Base-by-base conservation (phyloP, 352 stramenopile genomes). In the Thalassiosira delicatula region DNA sequence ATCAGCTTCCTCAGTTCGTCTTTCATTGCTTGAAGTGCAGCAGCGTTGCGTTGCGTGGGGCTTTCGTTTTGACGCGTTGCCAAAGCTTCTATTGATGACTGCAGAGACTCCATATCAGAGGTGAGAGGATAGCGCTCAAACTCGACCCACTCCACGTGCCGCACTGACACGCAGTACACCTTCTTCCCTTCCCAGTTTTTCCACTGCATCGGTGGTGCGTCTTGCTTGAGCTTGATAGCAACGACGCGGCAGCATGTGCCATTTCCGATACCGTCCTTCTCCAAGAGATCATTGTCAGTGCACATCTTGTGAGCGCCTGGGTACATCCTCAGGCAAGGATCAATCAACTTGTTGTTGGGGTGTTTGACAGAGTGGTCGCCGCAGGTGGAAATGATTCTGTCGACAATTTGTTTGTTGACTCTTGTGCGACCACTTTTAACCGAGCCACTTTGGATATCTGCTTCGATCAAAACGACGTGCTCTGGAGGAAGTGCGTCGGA, bases 161-260 rank as follows among this genome's bases (percentile, higher is more conserved):
- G 35, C 21, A 32, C 56, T 25, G 14, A 40, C 17, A 77, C 69
- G 17, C 12, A 40, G n/a, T 70, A 61, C 19, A 77, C 69, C n/a
- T 77, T 77, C 7, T 30, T 7, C 32, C 60, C 60, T n/a, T 77
- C 56, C 56, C 60, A 77, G 46, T 77, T 77, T 33, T 74, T 74
- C 60, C 60, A 70, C 21, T 14, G 23, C n/a, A 40, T 2, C 27
- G 27, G 32, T 21, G 51, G 44, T 49, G 56, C 69, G 42, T 4
- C 21, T 12, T 70, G 9, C 30, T 77, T 77, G 5, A 77, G 29
- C 21, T 77, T 51, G 27, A 77, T 51, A 21, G 32, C 0, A 33
- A 44, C 57, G 1, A 57, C 60, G 8, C 60, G 56, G 3, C 37
- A 57, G 17, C 37, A 9, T 3, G 44, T 74, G 14, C 66, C 66